These are phyloP conservation scores for Excoecaria agallocha DNA, from an alignment of 345 rosid genomes.

Conservation along the genomic window DNA sequence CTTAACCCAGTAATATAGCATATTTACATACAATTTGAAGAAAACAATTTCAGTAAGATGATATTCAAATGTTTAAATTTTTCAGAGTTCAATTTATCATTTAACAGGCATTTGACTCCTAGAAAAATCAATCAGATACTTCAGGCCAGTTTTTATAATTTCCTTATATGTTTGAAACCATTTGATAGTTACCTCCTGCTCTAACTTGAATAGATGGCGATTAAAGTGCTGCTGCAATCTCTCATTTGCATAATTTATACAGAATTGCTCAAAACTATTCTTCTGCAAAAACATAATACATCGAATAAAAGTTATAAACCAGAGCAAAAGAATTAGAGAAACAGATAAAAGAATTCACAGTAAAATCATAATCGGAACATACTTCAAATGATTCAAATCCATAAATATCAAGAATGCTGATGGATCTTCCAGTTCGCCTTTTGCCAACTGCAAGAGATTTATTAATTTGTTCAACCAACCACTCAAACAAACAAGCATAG, in stretches of 20 bases:
- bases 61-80: background rate
- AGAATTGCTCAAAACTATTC: slow-evolving; percentile 98
- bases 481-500: slow-evolving; percentile 86
- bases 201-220: slow-evolving; percentile 94
- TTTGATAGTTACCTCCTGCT: slow-evolving; percentile 74
- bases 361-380: slow-evolving; percentile 26
- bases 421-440: slow-evolving; percentile 90
- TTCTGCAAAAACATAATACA: slow-evolving; percentile 52
- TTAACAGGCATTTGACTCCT: background rate
- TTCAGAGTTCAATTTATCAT: background rate
- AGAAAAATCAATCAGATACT: background rate
- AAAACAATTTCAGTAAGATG: background rate
- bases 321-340: slow-evolving; percentile 3
- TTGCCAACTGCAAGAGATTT: slow-evolving; percentile 95
- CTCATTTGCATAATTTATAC: slow-evolving; percentile 98
- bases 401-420: slow-evolving; percentile 97
- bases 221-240: slow-evolving; percentile 98
- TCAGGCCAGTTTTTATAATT: background rate
- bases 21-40: background rate
- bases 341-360: slow-evolving; percentile 16
- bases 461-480: slow-evolving; percentile 95
- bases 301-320: slow-evolving; percentile 14
- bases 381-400: slow-evolving; percentile 99
- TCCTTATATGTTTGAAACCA: background rate
- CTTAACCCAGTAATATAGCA: too few relatives aligned